Conservation (phyloP, 208 protist species). For the Jaenimonas drosophilae region DNA sequence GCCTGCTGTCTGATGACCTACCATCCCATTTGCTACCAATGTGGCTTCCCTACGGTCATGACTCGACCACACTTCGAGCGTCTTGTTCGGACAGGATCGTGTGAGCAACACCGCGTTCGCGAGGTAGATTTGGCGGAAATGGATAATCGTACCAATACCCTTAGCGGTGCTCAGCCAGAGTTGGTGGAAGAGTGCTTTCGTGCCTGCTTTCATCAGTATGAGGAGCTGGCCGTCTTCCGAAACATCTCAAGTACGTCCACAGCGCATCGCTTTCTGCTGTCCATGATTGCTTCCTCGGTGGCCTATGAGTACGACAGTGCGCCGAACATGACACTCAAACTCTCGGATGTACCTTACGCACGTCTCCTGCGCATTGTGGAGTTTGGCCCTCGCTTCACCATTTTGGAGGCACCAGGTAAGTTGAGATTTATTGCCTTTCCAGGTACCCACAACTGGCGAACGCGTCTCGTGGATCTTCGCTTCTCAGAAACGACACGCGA, state of each 20-base stretch:
- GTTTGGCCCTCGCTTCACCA: constrained; percentile 33
- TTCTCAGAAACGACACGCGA: constrained; percentile 16
- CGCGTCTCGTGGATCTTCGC: constrained; percentile 29
- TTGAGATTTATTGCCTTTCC: constrained; percentile 73
- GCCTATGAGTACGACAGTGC: constrained; percentile 57
- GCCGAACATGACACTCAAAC: constrained; percentile 43
- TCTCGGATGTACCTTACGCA: constrained; percentile 68
- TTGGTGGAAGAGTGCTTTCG: constrained; percentile 41
- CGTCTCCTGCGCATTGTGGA: constrained; percentile 29
- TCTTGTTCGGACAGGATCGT: constrained; percentile 24
- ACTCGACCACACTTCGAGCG: constrained; percentile 48
- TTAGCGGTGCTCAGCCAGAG: no score
- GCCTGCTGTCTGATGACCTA: constrained; percentile 43
- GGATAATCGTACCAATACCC: no score
- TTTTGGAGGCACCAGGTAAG: constrained; percentile 54
- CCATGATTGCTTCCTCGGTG: constrained; percentile 31
- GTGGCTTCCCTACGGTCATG: constrained; percentile 46
- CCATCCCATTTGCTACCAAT: constrained; percentile 21
- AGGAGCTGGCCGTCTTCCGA: constrained; percentile 39
- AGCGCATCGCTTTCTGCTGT: constrained; percentile 44
- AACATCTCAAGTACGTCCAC: constrained; percentile 12
- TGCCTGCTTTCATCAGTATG: constrained; percentile 26
- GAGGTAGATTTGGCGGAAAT: no score
- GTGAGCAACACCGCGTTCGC: no score
- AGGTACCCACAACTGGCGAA: constrained; percentile 76